Base-by-base conservation (phyloP, 2,329 filamentous ascomycete species). In the Aschersonia sp. region DNA sequence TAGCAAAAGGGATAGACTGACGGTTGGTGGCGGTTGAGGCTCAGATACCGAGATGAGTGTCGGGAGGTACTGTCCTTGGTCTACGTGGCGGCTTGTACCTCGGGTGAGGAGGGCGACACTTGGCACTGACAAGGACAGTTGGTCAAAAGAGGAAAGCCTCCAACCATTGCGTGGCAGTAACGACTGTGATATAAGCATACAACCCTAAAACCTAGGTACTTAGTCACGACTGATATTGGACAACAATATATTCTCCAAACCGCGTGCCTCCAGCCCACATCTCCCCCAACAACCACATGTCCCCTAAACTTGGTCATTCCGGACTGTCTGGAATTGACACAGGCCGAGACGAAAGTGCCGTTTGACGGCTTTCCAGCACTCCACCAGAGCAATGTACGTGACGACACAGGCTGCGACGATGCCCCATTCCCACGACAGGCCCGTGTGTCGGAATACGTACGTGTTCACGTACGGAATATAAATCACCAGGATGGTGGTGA, bases 401-500 rank as follows among this genome's bases (percentile, higher is more conserved):
- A 74, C 61, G 0, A 81, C 70, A 35, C 70, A 75, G 20, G 76
- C 71, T 44, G 75, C 68, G 1, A 87, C 82, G 2, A 87, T 69
- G 1, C 74, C 80, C 84, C 82, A 88, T 57, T 87, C 82, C 80
- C 82, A 85, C 2, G 67, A 71, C 48, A 87, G 80, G 1, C 74
- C 77, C 43, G 71, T 70, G 59, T 87, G 83, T 63, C 84, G 82
- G 65, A 86, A 86, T 2, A 86, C 82, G 3, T 67, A 63, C 1
- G 68, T 70, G 59, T 85, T 84, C 54, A 87, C 69, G 30, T 75
- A 71, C 0, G 83, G 83, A 40, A 86, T 75, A 58, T 87, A 87
- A 30, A 83, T 67, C 30, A 81, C 72, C 0, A 79, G 78, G 50
- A 82, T 81, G 0, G 75, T 77, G 52, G 73, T 68, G 5, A 76